Base-by-base conservation (phyloP, 768 basidiomycete genomes). In the Podaxis rugospora region DNA sequence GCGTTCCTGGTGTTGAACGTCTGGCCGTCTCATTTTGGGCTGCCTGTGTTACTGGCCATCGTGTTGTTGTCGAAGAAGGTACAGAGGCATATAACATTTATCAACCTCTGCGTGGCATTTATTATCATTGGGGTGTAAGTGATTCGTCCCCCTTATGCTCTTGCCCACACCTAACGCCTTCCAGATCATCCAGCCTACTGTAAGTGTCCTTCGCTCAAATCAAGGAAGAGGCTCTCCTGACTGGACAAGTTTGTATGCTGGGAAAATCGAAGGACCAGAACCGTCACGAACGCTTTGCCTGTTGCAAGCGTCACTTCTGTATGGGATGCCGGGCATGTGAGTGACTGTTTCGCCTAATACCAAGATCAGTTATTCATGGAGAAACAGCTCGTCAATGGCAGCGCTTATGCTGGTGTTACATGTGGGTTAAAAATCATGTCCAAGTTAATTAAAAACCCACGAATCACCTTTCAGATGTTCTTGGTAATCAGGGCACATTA, bases 21-120 rank as follows among this genome's bases (percentile, higher is more conserved):
- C 65, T 81, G 78, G 78, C 75, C 82, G 1, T 79, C 80, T 11
- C 80, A 82, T 64, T 68, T 81, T 56, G 80, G 79, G 4, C 75
- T 83, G 23, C 81, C 80, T 18, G 21, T 82, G 18, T 67, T 83
- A 5, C 66, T 83, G 5, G 69, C 69, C 4, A 68, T 77, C 36
- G 76, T 79, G 4, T 42, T 75, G 3, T 70, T 75, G 57, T 78
- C 77, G 39, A 78, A 74, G 67, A 70, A 67, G 54, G 72, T 83
- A 13, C 69, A 76, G 54, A 75, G 80, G 13, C 76, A 82, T 69
- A 69, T 76, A 23, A 80, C 81, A 7, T 80, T 82, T 61, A 64
- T 79, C 13, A 82, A 81, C 55, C 69, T 82, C 4, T 76, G 75
- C 50, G 64, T 80, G 6, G 74, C 75, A 16, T 82, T 80, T 62